These are phyloP conservation scores for Rhodotorula diobovata DNA, from an alignment of 768 basidiomycete species.

Conservation along the genomic window DNA sequence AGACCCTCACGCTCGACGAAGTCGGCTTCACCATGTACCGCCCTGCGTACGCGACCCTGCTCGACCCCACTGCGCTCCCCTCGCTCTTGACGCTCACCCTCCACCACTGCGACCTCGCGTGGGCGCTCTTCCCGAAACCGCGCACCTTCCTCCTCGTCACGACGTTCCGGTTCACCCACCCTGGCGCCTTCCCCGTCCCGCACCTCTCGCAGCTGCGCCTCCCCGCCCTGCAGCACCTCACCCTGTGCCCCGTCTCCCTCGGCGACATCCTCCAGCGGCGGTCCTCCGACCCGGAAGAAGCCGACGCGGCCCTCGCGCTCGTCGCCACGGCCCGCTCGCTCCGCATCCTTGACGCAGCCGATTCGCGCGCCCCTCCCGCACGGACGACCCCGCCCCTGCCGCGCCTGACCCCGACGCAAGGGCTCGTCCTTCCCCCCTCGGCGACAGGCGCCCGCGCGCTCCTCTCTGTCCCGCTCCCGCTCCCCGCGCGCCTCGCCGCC, in stretches of 20 bases:
- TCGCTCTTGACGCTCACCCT: not conserved
- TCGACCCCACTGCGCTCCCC: not conserved
- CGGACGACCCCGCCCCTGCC: not conserved
- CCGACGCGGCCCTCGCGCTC: not conserved
- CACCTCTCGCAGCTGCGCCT: not conserved
- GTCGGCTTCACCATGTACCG: not conserved
- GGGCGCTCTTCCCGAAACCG: too few relatives aligned
- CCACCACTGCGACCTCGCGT: not conserved
- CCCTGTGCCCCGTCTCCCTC: slow-evolving; percentile 66
- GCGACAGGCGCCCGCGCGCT: too few relatives aligned
- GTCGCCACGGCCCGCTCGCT: not conserved
- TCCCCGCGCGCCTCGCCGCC: too few relatives aligned
- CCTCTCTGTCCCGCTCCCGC: not conserved
- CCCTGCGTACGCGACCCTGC: not conserved
- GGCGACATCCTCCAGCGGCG: slow-evolving; percentile 53
- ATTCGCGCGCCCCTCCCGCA: too few relatives aligned
- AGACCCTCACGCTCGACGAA: not conserved
- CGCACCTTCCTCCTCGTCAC: not conserved
- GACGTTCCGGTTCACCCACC: not conserved
- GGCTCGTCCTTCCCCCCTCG: too few relatives aligned
- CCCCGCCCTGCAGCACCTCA: not conserved
- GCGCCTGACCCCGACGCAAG: not conserved
- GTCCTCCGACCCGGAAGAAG: not conserved
- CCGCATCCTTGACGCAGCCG: not conserved
- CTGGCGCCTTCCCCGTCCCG: not conserved